Conservation (phyloP, 306 rosid genomes). For the Begonia loranthoides region DNA sequence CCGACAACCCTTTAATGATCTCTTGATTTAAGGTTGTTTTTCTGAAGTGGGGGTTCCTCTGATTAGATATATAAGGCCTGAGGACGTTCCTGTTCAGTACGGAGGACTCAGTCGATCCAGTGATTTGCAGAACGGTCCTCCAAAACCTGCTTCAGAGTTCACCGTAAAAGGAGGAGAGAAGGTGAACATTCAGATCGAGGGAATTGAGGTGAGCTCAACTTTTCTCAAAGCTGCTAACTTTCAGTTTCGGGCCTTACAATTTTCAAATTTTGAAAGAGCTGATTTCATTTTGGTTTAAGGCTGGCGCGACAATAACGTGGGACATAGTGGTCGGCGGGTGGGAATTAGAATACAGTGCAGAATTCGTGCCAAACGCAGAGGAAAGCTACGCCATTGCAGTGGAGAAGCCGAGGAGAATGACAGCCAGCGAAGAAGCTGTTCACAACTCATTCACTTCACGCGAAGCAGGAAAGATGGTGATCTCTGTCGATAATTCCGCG, state of each 20-base stretch:
- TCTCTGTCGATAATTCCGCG: conserved; percentile 75
- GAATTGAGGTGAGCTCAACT: conserved; percentile 58
- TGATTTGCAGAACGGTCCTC: conserved; percentile 68
- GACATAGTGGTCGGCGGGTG: conserved; percentile 95
- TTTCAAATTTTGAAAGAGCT: background rate
- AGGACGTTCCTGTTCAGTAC: conserved; percentile 83
- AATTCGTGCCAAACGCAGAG: conserved; percentile 59
- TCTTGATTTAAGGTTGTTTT: background rate
- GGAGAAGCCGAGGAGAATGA: conserved; percentile 55
- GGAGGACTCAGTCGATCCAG: conserved; percentile 68
- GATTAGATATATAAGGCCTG: conserved; percentile 80
- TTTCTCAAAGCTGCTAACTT: background rate
- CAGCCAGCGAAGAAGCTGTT: conserved; percentile 61
- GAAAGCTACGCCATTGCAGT: conserved; percentile 78
- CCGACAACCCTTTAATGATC: background rate
- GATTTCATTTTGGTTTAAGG: conserved; percentile 16
- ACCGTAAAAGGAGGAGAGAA: conserved; percentile 90
- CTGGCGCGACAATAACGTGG: conserved; percentile 84
- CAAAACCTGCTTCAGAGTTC: conserved; percentile 93
- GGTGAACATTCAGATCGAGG: conserved; percentile 94
- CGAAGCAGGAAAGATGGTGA: conserved; percentile 62
- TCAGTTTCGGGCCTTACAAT: background rate
- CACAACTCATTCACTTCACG: conserved; percentile 61
- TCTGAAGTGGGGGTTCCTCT: conserved; percentile 5
- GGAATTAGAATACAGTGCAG: conserved; percentile 93